phyloP scores from a whole-genome alignment of 495 filamentous ascomycete species.

The Xylona heveae region DNA sequence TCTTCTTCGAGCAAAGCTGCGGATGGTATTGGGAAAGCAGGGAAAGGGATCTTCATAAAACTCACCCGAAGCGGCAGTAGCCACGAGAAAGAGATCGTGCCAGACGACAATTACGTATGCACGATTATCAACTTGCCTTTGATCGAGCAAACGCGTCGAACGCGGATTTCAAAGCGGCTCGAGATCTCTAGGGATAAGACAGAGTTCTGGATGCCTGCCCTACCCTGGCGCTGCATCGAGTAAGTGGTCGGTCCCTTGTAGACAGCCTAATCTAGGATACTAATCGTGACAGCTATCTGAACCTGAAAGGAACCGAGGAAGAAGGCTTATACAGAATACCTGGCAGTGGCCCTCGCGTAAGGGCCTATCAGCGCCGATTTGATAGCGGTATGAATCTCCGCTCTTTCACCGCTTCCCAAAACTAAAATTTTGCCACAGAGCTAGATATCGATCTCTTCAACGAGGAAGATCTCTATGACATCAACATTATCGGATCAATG shows the following conservation, averaged over 20 bases:
- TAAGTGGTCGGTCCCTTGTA: conserved; percentile 15
- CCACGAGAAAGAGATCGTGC: conserved; percentile 41
- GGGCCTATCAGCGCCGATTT: conserved; percentile 71
- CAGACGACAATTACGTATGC: conserved; percentile 55
- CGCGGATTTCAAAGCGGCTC: conserved; percentile 65
- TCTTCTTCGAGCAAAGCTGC: conserved; percentile 50
- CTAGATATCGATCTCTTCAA: conserved; percentile 70
- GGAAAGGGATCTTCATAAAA: conserved; percentile 61
- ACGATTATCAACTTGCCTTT: conserved; percentile 63
- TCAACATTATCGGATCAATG: conserved; percentile 82
- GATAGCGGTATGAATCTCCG: conserved; percentile 37
- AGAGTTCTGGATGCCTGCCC: conserved; percentile 90
- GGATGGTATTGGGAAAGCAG: conserved; percentile 45
- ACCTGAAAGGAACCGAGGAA: conserved; percentile 73
- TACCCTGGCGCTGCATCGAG: conserved; percentile 83
- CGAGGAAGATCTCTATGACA: conserved; percentile 67
- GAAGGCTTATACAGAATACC: conserved; percentile 80
- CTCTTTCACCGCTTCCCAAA: not conserved
- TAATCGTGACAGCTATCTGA: conserved; percentile 39
- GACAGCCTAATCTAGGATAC: conserved; percentile 3
- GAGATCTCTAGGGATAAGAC: conserved; percentile 78
- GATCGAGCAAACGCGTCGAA: conserved; percentile 65
- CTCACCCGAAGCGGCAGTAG: conserved; percentile 48
- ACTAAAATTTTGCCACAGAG: conserved; percentile 23
- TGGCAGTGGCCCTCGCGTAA: conserved; percentile 63